Evolutionary conservation across 805 yeast species (phyloP).

Genomic region (Candida vartiovaarae): DNA sequence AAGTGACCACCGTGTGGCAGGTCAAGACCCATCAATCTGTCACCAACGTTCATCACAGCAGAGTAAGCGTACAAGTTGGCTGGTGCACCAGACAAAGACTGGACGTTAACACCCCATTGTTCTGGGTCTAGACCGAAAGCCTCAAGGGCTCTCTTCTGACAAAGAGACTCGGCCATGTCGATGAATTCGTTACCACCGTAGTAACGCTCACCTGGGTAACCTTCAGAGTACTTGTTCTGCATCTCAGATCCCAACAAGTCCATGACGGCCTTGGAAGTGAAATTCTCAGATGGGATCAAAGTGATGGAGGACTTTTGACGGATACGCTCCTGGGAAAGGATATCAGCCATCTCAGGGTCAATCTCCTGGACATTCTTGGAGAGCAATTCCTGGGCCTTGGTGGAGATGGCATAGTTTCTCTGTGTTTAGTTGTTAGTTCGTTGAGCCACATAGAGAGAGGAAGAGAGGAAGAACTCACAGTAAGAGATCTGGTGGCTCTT

Average conservation of each 20-base stretch:
- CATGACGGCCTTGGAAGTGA: slow-evolving; percentile 92
- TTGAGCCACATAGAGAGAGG: neutral
- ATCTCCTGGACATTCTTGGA: slow-evolving; percentile 35
- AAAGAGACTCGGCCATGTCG: slow-evolving; percentile 82
- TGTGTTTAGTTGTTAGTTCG: neutral
- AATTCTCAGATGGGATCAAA: slow-evolving; percentile 91
- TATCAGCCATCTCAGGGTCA: slow-evolving; percentile 81
- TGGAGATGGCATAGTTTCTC: slow-evolving; percentile 17
- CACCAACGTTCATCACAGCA: slow-evolving; percentile 82
- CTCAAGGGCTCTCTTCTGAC: slow-evolving; percentile 86
- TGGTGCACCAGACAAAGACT: slow-evolving; percentile 92
- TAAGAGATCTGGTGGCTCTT: slow-evolving; percentile 7
- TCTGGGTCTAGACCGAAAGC: slow-evolving; percentile 72
- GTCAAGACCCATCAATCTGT: slow-evolving; percentile 94
- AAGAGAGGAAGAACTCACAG: slow-evolving; percentile 2
- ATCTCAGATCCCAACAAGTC: slow-evolving; percentile 92
- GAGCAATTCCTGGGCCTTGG: slow-evolving; percentile 15
- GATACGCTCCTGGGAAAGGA: slow-evolving; percentile 65
- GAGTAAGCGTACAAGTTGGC: slow-evolving; percentile 92
- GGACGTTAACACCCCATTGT: slow-evolving; percentile 97
- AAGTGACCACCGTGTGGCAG: slow-evolving; percentile 98
- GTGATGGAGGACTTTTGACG: slow-evolving; percentile 92
- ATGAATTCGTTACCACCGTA: slow-evolving; percentile 97
- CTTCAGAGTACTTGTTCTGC: slow-evolving; percentile 98
- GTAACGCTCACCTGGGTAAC: slow-evolving; percentile 96